Base-by-base conservation (phyloP, 2,329 filamentous ascomycete genomes). In the Trichoderma aggressivum region DNA sequence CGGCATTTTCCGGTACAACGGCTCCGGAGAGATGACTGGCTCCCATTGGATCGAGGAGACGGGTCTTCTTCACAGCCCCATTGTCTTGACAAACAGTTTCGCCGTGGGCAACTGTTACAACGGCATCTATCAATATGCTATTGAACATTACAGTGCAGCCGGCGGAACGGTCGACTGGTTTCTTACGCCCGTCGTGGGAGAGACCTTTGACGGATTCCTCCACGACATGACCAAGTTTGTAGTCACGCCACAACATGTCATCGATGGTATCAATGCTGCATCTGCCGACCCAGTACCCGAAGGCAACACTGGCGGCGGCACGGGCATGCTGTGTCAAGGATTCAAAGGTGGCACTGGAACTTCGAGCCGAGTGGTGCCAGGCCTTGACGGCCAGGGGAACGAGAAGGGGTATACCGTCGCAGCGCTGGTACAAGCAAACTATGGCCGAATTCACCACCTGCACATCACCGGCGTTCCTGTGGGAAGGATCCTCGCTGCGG, bases 261-360 rank as follows among this genome's bases (percentile, higher is more conserved):
- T 86, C 21, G 76, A 81, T n/a, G 86, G 86, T 1, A 85, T 90
- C 62, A 82, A 84, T 32, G 80, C 76, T 12, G 87, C 85, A 1
- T 81, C 81, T 7, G 80, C 80, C n/a, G 86, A 82, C 1, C 78
- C 81, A 1, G 87, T 90, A 0, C 77, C 78, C 3, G 88, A 91
- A 78, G 89, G 89, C 3, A 87, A 87, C 73, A 84, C 84, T 2
- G 89, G 89, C 5, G 89, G 89, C 12, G 89, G 89, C n/a, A 88
- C 88, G 1, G 88, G 87, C 12, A 90, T 90, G 87, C 81, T 87
- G 32, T 89, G 86, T 75, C 87, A 89, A 75, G 85, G 85, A 74
- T 89, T 88, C 80, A 90, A 90, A 76, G 89, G 87, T 50, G 89
- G 88, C 2, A 91, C 88, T 0, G 88, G 89, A 12, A 87, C 84